These are phyloP conservation scores for Paraphaeosphaeria minitans DNA, from an alignment of 2,329 filamentous ascomycete genomes.

Conservation along the genomic window DNA sequence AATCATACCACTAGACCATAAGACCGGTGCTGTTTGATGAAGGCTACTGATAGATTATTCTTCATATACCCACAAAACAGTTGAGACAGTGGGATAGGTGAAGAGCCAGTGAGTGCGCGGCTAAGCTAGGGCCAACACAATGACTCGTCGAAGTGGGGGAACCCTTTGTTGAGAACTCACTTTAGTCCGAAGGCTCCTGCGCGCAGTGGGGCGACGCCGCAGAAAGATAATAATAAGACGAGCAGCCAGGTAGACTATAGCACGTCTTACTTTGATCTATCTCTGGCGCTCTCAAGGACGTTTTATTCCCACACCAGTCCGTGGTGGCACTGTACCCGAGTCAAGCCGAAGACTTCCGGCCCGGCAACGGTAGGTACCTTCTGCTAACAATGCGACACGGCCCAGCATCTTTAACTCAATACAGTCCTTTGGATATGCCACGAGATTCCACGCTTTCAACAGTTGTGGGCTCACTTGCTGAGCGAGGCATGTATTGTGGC, in stretches of 20 bases:
- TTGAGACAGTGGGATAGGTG: neutral
- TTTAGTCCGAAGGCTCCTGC: neutral
- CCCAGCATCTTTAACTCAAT: too few relatives aligned
- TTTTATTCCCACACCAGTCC: neutral
- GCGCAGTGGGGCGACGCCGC: neutral
- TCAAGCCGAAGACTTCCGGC: neutral
- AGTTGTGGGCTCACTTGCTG: too few relatives aligned
- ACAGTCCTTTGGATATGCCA: too few relatives aligned
- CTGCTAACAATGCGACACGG: too few relatives aligned
- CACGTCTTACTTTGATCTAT: neutral
- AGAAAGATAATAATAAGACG: neutral
- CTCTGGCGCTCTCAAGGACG: neutral
- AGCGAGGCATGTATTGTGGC: too few relatives aligned
- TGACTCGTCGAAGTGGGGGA: neutral
- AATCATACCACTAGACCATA: conserved; percentile 72
- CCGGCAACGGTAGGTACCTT: too few relatives aligned
- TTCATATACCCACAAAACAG: neutral
- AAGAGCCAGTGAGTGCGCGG: too few relatives aligned
- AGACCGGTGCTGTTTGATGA: conserved; percentile 22
- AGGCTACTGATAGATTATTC: neutral
- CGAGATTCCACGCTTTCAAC: too few relatives aligned
- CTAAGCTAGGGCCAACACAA: neutral
- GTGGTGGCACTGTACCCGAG: neutral
- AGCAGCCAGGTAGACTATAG: neutral
- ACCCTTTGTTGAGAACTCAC: neutral